Evolutionary conservation across 352 stramenopile species (phyloP).

Genomic region (Globisporangium sylvaticum): DNA sequence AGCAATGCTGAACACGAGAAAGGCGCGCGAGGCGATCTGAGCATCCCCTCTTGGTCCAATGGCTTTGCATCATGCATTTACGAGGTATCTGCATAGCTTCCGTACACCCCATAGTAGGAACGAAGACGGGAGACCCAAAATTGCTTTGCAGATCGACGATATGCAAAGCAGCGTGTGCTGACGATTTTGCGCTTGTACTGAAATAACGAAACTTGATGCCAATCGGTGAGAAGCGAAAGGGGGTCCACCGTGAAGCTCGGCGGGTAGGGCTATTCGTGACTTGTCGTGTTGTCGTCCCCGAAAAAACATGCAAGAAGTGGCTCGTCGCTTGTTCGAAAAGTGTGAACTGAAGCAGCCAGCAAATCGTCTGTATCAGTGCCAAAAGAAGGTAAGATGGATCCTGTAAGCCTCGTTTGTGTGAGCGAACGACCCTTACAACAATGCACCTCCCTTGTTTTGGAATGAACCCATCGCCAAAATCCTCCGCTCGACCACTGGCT

Average conservation of each 20-base stretch:
- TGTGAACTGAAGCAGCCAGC: not conserved
- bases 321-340: not conserved
- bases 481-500: not conserved
- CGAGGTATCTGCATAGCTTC: too few species aligned
- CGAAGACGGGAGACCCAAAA: too few species aligned
- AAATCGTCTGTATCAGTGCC: not conserved
- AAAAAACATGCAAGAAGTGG: conserved; percentile 1
- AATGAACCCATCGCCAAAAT: conserved; percentile 3
- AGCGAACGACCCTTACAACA: too few species aligned
- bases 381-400: not conserved
- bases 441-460: not conserved
- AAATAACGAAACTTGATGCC: not conserved
- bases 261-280: conserved; percentile 1
- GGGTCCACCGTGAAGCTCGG: conserved; percentile 2
- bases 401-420: not conserved
- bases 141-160: too few species aligned
- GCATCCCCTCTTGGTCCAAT: not conserved
- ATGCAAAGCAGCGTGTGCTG: not conserved
- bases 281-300: conserved; percentile 1
- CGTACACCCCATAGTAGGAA: too few species aligned
- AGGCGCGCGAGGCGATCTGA: not conserved
- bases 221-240: not conserved
- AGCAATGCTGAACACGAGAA: conserved; percentile 5
- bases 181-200: not conserved
- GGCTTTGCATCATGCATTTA: too few species aligned